A percentile compares a stretch with the other conserved stretches of the same genome.
Evolutionary conservation across 805 yeast genomes (phyloP).

Genomic region (Ogataea minuta): DNA sequence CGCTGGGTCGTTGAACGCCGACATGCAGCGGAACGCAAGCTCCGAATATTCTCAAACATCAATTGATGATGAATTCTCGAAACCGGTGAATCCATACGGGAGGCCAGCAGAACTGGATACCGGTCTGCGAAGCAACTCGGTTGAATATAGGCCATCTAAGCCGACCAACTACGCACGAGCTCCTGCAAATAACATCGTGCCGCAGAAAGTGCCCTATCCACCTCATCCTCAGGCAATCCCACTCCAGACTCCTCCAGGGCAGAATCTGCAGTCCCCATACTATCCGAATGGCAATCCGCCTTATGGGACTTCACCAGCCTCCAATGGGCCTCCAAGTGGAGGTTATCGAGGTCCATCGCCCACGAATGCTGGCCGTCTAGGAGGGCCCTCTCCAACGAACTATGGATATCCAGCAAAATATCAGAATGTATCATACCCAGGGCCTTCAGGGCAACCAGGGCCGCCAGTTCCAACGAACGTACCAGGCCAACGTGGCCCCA

Average conservation of each 20-base stretch:
- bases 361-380: too few relatives aligned
- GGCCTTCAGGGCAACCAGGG: background rate
- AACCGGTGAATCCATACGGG: conserved; percentile 1
- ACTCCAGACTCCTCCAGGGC: conserved; percentile 3
- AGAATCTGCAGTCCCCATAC: conserved; percentile 19
- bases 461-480: conserved; percentile 1
- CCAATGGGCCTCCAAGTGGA: background rate
- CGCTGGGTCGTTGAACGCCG: background rate
- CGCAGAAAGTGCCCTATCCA: conserved; percentile 21
- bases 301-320: background rate
- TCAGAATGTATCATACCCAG: too few relatives aligned
- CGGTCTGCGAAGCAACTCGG: conserved; percentile 1
- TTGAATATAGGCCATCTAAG: conserved; percentile 15
- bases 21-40: background rate
- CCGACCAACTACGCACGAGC: conserved; percentile 23
- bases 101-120: background rate
- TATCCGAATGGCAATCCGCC: conserved; percentile 9
- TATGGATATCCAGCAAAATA: too few relatives aligned
- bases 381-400: too few relatives aligned
- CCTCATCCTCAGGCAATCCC: conserved; percentile 10
- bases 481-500: background rate
- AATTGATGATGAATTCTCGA: background rate
- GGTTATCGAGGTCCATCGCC: too few relatives aligned
- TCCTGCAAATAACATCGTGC: conserved; percentile 26
- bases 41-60: background rate